These are phyloP conservation scores for Talaromyces sp. DNA, from an alignment of 2,329 filamentous ascomycete species.

Conservation along the genomic window DNA sequence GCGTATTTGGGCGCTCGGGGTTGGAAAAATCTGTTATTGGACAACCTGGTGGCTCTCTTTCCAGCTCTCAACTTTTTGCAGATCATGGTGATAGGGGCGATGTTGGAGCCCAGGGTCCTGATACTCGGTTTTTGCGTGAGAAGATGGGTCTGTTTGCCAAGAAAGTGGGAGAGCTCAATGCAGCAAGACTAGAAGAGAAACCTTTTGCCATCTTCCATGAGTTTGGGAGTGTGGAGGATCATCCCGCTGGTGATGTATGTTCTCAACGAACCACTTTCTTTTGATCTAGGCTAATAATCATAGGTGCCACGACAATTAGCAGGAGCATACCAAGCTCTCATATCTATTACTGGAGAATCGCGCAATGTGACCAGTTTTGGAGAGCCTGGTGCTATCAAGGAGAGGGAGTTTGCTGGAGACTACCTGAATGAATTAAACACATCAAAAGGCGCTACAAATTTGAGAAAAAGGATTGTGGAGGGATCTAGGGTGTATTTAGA, in stretches of 20 bases:
- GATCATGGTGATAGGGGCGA: constrained; percentile 61
- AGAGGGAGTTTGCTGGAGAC: constrained; percentile 70
- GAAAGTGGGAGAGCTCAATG: constrained; percentile 75
- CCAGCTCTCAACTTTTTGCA: constrained; percentile 62
- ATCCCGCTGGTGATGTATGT: constrained; percentile 62
- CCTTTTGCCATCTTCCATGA: constrained; percentile 72
- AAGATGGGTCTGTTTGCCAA: constrained; percentile 80
- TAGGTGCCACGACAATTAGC: constrained; percentile 69
- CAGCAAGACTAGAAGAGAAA: constrained; percentile 62
- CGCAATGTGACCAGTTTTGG: constrained; percentile 57
- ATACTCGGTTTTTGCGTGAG: constrained; percentile 74
- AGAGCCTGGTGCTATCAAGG: constrained; percentile 64
- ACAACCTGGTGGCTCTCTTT: constrained; percentile 63
- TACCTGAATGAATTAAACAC: constrained; percentile 74
- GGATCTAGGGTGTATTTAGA: constrained; percentile 80
- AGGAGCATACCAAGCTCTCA: constrained; percentile 78
- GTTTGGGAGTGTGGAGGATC: constrained; percentile 70
- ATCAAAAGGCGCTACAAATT: constrained; percentile 60
- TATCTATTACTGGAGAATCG: constrained; percentile 73
- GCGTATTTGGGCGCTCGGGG: constrained; percentile 65
- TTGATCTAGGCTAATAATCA: background rate
- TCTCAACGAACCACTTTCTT: constrained; percentile 13
- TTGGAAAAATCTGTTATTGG: constrained; percentile 86
- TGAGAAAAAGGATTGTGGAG: constrained; percentile 75
- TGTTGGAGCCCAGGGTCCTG: constrained; percentile 52